Conservation (phyloP, 179 eudicot species). For the Gypsophila paniculata region DNA sequence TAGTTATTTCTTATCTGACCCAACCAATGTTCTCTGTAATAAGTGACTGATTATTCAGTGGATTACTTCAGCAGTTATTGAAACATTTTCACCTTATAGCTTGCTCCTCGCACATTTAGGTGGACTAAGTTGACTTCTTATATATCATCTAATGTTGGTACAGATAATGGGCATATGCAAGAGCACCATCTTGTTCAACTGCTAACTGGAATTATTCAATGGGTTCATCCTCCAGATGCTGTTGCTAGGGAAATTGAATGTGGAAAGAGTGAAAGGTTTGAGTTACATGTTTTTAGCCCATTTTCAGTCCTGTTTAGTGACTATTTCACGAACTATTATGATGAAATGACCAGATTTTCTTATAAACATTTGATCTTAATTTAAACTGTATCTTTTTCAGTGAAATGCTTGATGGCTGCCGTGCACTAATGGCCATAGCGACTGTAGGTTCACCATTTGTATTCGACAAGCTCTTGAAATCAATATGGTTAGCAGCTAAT, state of each 20-base stretch:
- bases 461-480: constrained; percentile 72
- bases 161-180: constrained; percentile 63
- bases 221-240: constrained; percentile 85
- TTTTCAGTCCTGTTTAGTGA: neutral
- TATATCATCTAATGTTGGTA: constrained; percentile 17
- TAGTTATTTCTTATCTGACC: neutral
- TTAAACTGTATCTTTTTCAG: constrained; percentile 28
- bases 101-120: constrained; percentile 2
- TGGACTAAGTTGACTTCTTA: constrained; percentile 4
- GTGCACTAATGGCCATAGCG: constrained; percentile 79
- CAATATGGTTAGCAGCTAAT: constrained; percentile 57
- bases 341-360: neutral
- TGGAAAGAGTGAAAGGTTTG: constrained; percentile 94
- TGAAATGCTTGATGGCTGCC: constrained; percentile 99
- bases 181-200: constrained; percentile 75
- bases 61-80: neutral
- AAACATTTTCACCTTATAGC: neutral
- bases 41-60: neutral
- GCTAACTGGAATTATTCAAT: constrained; percentile 68
- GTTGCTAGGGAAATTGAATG: constrained; percentile 56
- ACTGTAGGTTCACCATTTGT: constrained; percentile 62
- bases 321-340: neutral
- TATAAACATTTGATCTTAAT: neutral
- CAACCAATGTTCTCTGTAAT: neutral
- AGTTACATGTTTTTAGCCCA: constrained; percentile 11